phyloP scores from a whole-genome alignment of 1,139 yeast genomes.

The Taphrina confusa region DNA sequence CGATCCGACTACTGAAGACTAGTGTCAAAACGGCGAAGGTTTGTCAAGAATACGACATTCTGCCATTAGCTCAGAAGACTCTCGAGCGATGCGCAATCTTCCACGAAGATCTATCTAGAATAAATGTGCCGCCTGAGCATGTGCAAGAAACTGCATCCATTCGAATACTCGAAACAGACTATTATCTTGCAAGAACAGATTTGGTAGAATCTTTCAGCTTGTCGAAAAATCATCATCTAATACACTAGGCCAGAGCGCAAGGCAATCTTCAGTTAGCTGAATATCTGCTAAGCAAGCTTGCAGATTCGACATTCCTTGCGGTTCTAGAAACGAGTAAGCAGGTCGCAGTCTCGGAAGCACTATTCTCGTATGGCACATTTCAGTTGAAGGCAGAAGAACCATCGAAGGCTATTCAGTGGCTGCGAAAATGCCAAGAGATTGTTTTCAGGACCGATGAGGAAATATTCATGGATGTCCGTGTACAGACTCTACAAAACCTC shows the following conservation, averaged over 20 bases:
- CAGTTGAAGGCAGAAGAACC: not conserved
- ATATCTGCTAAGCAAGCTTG: constrained; percentile 9
- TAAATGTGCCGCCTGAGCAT: too few species aligned
- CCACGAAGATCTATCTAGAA: constrained; percentile 14
- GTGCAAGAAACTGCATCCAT: not conserved
- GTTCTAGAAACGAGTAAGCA: not conserved
- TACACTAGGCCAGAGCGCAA: constrained; percentile 19
- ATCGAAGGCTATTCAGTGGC: constrained; percentile 17
- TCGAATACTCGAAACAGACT: not conserved
- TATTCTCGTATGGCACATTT: constrained; percentile 11
- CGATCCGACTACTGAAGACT: constrained; percentile 1
- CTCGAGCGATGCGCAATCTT: constrained; percentile 4
- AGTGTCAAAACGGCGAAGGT: constrained; percentile 14
- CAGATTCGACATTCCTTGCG: not conserved
- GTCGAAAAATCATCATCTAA: too few species aligned
- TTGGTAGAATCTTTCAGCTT: too few species aligned
- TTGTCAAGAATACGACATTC: constrained; percentile 1
- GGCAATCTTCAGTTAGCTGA: constrained; percentile 16
- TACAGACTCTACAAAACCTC: constrained; percentile 17
- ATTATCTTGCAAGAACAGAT: constrained; percentile 6
- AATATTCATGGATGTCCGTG: constrained; percentile 4
- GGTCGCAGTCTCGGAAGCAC: constrained; percentile 1
- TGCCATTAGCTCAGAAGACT: constrained; percentile 20
- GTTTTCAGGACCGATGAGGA: not conserved
- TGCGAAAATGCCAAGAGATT: constrained; percentile 1